Conservation (phyloP, 768 basidiomycete genomes). For the Candolleomyces aberdarensis region DNA sequence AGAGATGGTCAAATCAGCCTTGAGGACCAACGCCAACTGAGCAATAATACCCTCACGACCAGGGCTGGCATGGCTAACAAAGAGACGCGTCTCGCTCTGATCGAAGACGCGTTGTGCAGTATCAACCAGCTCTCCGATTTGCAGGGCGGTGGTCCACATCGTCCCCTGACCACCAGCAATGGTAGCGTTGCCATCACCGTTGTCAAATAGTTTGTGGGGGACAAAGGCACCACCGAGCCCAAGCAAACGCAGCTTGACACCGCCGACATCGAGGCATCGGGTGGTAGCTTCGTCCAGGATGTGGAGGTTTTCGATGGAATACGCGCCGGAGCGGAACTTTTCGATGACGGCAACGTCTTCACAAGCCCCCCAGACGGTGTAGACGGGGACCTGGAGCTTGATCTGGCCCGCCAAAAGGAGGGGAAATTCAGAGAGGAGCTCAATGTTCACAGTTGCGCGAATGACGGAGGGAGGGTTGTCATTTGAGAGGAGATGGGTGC, state of each 20-base stretch:
- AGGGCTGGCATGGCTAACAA: constrained; percentile 89
- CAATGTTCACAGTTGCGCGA: constrained; percentile 70
- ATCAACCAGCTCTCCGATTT: constrained; percentile 97
- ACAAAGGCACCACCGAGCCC: constrained; percentile 95
- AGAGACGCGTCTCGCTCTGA: constrained; percentile 87
- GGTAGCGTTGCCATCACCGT: constrained; percentile 91
- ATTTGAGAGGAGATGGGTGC: constrained; percentile 71
- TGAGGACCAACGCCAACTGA: constrained; percentile 85
- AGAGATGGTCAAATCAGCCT: constrained; percentile 91
- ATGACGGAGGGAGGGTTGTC: constrained; percentile 67
- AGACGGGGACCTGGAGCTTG: constrained; percentile 90
- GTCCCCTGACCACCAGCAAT: constrained; percentile 98
- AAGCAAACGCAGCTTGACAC: constrained; percentile 90
- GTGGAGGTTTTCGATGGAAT: constrained; percentile 85
- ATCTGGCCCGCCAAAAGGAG: constrained; percentile 86
- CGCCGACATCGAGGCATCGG: constrained; percentile 85
- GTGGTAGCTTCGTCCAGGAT: constrained; percentile 96
- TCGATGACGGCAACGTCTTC: constrained; percentile 94
- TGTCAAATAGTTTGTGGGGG: constrained; percentile 92
- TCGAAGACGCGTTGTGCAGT: constrained; percentile 95
- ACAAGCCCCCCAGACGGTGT: constrained; percentile 95
- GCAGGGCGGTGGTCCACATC: constrained; percentile 97
- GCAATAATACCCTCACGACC: constrained; percentile 92
- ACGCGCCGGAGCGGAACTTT: constrained; percentile 82
- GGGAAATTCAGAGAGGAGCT: constrained; percentile 91